phyloP scores from a whole-genome alignment of 108 stramenopile genomes.

The Fistulifera pelliculosa region DNA sequence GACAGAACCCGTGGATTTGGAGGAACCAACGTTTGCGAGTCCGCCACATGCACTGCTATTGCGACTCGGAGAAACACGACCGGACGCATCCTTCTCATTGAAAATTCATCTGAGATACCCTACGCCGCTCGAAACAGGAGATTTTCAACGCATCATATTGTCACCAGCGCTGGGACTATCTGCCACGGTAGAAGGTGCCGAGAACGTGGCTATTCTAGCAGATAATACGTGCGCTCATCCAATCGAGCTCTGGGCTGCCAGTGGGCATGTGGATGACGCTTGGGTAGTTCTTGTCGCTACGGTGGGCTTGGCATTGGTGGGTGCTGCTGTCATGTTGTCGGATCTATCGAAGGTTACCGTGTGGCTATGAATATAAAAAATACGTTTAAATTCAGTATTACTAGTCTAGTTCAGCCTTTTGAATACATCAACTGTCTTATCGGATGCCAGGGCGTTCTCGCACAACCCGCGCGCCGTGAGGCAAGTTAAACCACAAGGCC shows the following conservation, averaged over 20 bases:
- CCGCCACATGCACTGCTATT: constrained; percentile 1
- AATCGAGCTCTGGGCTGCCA: neutral
- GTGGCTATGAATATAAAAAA: neutral
- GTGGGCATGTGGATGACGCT: neutral
- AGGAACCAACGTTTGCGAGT: constrained; percentile 10
- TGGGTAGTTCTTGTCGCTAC: neutral
- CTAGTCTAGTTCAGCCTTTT: no score
- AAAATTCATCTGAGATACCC: constrained; percentile 7
- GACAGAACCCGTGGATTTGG: neutral
- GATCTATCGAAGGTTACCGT: neutral
- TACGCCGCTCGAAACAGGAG: neutral
- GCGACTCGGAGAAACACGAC: neutral
- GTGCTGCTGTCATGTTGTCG: constrained; percentile 2
- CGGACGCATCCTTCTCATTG: no score
- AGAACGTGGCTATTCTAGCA: neutral
- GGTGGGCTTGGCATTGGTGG: neutral
- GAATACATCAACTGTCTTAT: no score
- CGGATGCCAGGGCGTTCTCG: no score
- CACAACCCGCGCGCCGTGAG: no score
- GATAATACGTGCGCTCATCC: neutral
- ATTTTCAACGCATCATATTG: constrained; percentile 1
- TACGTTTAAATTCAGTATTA: no score
- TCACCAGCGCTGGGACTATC: neutral
- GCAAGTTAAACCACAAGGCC: no score
- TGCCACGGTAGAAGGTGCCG: neutral